Conservation (phyloP, 2,329 filamentous ascomycete genomes). For the Onygenales sp. region DNA sequence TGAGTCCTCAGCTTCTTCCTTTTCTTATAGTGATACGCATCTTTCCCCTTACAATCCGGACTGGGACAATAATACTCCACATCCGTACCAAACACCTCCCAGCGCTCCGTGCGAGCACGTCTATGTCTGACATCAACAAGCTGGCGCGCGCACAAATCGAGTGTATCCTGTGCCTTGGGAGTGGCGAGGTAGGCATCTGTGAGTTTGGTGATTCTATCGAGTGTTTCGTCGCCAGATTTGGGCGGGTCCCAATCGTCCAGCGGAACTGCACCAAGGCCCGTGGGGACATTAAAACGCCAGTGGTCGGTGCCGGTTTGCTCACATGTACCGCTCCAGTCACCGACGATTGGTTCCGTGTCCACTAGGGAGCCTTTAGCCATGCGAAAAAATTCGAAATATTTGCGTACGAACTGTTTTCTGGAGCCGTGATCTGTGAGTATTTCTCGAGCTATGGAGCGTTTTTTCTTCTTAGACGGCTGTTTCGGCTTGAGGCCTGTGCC, state of each 20-base stretch:
- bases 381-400: not conserved
- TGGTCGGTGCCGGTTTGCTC: not conserved
- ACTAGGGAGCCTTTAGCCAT: not conserved
- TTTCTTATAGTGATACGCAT: not conserved
- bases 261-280: not conserved
- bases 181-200: not conserved
- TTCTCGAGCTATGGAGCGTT: not conserved
- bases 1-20: not conserved
- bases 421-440: not conserved
- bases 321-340: not conserved
- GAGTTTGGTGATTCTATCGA: not conserved
- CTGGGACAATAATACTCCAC: not conserved
- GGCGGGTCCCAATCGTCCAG: not conserved
- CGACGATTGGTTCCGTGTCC: not conserved
- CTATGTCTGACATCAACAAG: not conserved
- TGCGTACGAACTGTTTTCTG: not conserved
- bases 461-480: not conserved
- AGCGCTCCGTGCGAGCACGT: not conserved
- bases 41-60: not conserved
- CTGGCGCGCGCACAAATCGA: not conserved
- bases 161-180: not conserved
- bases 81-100: not conserved
- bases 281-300: not conserved
- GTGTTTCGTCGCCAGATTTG: not conserved
- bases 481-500: conserved; percentile 13